phyloP scores from a whole-genome alignment of 176 grass and related monocot genomes.

The Themeda triandra region DNA sequence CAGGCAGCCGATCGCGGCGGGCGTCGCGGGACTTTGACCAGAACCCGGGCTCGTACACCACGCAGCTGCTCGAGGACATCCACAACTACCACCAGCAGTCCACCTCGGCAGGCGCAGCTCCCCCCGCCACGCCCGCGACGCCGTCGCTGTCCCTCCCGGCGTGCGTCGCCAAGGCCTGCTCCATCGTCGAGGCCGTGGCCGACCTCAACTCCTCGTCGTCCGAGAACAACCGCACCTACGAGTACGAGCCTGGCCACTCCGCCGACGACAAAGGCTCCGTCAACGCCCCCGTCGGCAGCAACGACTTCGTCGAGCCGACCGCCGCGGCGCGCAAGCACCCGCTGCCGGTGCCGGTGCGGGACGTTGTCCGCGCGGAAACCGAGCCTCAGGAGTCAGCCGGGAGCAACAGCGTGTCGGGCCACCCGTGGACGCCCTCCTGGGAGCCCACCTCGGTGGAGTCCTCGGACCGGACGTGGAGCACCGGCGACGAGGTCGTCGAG shows the following conservation, averaged over 20 bases:
- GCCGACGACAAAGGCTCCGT: constrained; percentile 42
- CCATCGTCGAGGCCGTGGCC: constrained; percentile 85
- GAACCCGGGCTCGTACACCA: constrained; percentile 49
- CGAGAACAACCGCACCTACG: constrained; percentile 35
- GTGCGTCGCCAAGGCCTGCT: constrained; percentile 82
- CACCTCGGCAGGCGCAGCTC: background rate
- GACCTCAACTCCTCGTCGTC: constrained; percentile 73
- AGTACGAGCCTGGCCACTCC: background rate
- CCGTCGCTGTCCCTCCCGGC: constrained; percentile 62
- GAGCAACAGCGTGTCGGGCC: constrained; percentile 71
- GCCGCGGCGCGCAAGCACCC: constrained; percentile 51
- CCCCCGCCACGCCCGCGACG: background rate
- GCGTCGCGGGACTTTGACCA: constrained; percentile 76
- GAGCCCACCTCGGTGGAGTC: constrained; percentile 70
- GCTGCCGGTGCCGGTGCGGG: constrained; percentile 35
- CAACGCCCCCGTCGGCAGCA: constrained; percentile 21
- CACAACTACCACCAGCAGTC: constrained; percentile 69
- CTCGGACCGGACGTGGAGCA: constrained; percentile 60
- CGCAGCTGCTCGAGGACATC: constrained; percentile 86
- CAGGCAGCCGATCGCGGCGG: constrained; percentile 49
- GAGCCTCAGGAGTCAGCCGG: constrained; percentile 86
- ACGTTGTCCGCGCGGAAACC: constrained; percentile 41
- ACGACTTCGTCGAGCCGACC: constrained; percentile 42
- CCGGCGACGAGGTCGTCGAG: constrained; percentile 56
- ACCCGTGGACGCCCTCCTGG: constrained; percentile 59